Conservation (phyloP, 257 asterid species). For the Schizonepeta tenuifolia region DNA sequence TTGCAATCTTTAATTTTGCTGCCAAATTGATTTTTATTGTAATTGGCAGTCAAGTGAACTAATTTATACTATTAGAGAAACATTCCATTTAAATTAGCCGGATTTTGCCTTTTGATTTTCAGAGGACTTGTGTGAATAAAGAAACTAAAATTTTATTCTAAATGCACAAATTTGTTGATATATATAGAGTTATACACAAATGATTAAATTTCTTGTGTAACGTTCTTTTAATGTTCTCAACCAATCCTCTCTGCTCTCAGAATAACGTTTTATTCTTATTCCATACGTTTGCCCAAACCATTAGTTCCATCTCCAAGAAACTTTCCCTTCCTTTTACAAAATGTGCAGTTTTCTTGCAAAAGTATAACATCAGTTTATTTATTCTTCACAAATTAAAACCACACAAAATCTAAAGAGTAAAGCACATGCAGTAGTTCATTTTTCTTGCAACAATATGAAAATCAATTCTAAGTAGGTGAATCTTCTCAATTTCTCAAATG, state of each 20-base stretch:
- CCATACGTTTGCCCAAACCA: constrained; percentile 36
- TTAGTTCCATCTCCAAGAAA: constrained; percentile 23
- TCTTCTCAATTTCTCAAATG: too few species aligned
- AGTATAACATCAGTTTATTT: neutral
- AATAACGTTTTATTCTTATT: neutral
- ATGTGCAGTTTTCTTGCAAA: constrained; percentile 10
- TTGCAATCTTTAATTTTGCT: too few species aligned
- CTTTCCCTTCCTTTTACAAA: neutral
- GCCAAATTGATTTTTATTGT: too few species aligned
- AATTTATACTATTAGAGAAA: too few species aligned
- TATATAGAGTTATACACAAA: neutral
- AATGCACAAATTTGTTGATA: neutral
- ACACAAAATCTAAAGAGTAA: neutral
- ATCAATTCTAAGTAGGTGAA: neutral
- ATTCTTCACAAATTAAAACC: neutral
- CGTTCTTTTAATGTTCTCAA: constrained; percentile 26
- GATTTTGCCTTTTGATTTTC: too few species aligned
- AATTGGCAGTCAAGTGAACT: too few species aligned
- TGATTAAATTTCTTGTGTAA: constrained; percentile 21
- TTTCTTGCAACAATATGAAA: neutral
- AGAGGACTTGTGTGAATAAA: neutral
- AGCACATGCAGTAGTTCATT: neutral
- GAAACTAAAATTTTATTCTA: neutral
- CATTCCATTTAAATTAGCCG: too few species aligned
- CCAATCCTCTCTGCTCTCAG: constrained; percentile 27